phyloP scores from a whole-genome alignment of 345 rosid species.

The Eucalyptus polybractea region DNA sequence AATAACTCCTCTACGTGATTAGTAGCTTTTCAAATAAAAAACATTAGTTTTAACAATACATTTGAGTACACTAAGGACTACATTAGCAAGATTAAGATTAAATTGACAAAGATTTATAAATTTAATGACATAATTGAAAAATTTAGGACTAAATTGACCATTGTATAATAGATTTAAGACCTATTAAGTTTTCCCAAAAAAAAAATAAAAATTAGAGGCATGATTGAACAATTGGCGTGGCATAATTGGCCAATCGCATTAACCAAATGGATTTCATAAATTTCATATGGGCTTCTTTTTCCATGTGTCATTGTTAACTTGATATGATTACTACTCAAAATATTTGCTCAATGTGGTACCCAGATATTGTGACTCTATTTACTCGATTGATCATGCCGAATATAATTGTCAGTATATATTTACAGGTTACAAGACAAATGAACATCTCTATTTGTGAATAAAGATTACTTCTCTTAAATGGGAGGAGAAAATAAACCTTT shows the following conservation, averaged over 20 bases:
- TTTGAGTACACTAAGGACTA: not conserved
- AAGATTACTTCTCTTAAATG: not conserved
- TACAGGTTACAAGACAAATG: not conserved
- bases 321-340: not conserved
- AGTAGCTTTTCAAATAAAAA: not conserved
- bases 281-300: not conserved
- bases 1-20: not conserved
- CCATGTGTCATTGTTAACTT: not conserved
- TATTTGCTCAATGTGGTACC: not conserved
- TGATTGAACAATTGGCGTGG: not conserved
- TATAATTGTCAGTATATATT: not conserved
- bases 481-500: not conserved
- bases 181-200: not conserved
- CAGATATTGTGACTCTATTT: not conserved
- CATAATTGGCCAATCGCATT: not conserved
- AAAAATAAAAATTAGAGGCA: not conserved
- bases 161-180: not conserved
- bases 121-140: not conserved
- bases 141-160: not conserved
- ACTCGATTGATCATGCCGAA: not conserved
- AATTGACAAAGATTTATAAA: not conserved
- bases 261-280: not conserved
- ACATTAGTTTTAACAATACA: not conserved
- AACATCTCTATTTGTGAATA: not conserved
- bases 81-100: not conserved